phyloP scores from a whole-genome alignment of 1,284 basidiomycete genomes.

The Cutaneotrichosporon sp. region DNA sequence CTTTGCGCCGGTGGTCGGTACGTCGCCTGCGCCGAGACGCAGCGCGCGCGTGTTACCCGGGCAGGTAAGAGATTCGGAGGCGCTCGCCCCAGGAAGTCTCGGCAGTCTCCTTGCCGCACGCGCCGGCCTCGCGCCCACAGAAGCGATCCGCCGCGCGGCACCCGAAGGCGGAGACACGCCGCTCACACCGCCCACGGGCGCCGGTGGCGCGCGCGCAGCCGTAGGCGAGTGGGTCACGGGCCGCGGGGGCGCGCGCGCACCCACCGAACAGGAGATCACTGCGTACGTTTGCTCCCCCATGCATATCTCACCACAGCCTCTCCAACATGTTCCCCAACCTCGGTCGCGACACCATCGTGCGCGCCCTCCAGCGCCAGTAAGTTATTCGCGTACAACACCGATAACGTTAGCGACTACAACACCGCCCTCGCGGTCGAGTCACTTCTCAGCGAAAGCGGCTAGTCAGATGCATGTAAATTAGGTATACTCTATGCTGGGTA shows the following conservation, averaged over 20 bases:
- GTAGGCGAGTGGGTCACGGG: constrained; percentile 79
- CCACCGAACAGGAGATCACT: constrained; percentile 66
- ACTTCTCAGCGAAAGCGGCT: constrained; percentile 49
- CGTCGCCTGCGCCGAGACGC: constrained; percentile 55
- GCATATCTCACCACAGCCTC: constrained; percentile 49
- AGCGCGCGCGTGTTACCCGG: constrained; percentile 60
- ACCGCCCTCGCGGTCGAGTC: constrained; percentile 74
- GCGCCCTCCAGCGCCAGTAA: constrained; percentile 73
- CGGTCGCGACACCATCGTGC: constrained; percentile 66
- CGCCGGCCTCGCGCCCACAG: constrained; percentile 14
- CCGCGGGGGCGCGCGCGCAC: constrained; percentile 58
- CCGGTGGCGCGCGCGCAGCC: constrained; percentile 50
- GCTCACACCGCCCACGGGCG: not conserved
- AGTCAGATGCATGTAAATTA: constrained; percentile 13
- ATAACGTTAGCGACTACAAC: constrained; percentile 56
- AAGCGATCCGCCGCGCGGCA: not conserved
- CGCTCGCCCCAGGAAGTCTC: constrained; percentile 34
- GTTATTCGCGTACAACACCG: too few species aligned
- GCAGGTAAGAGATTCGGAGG: constrained; percentile 29
- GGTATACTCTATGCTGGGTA: constrained; percentile 11
- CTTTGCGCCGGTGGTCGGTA: constrained; percentile 62
- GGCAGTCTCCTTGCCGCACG: constrained; percentile 17
- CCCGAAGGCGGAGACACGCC: constrained; percentile 1
- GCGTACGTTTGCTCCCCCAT: constrained; percentile 24
- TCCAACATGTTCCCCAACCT: constrained; percentile 77